Conservation (phyloP, 108 stramenopile genomes). For the Fragilaria crotonensis region DNA sequence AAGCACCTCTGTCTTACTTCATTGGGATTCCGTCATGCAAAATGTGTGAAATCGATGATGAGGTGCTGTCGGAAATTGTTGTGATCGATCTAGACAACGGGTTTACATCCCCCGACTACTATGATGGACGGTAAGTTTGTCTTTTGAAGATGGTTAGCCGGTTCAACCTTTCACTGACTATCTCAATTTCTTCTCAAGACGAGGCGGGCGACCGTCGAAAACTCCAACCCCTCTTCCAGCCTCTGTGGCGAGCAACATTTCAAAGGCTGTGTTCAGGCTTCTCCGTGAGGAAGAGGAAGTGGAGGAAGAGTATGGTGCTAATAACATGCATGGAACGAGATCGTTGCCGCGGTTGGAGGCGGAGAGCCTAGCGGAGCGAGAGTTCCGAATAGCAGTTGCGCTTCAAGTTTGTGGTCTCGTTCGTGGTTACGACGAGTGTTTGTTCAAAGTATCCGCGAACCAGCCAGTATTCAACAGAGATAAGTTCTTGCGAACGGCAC, state of each 20-base stretch:
- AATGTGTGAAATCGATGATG: slow-evolving; percentile 50
- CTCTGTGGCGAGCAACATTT: slow-evolving; percentile 60
- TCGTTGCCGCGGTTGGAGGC: slow-evolving; percentile 63
- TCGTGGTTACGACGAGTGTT: slow-evolving; percentile 78
- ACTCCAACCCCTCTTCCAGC: slow-evolving; percentile 69
- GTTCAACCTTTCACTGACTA: too few relatives aligned
- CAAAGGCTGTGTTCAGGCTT: slow-evolving; percentile 64
- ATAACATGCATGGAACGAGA: slow-evolving; percentile 31
- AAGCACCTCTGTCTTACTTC: slow-evolving; percentile 78
- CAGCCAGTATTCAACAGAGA: slow-evolving; percentile 82
- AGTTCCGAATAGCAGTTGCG: slow-evolving; percentile 73
- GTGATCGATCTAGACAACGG: slow-evolving; percentile 76
- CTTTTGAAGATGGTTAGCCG: too few relatives aligned
- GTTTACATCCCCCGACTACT: slow-evolving; percentile 42
- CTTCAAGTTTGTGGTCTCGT: slow-evolving; percentile 74
- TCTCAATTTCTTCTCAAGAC: slow-evolving; percentile 10
- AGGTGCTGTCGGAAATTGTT: slow-evolving; percentile 67
- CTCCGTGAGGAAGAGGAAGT: slow-evolving; percentile 67
- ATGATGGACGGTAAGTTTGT: slow-evolving; percentile 37
- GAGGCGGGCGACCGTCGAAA: slow-evolving; percentile 28
- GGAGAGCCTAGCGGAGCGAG: slow-evolving; percentile 71
- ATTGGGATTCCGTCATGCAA: slow-evolving; percentile 65
- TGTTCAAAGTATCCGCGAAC: slow-evolving; percentile 56
- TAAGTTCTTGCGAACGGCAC: slow-evolving; percentile 71
- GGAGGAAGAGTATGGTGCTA: slow-evolving; percentile 50